phyloP scores from a whole-genome alignment of 2,329 filamentous ascomycete genomes.

The Aspergillus sp. region DNA sequence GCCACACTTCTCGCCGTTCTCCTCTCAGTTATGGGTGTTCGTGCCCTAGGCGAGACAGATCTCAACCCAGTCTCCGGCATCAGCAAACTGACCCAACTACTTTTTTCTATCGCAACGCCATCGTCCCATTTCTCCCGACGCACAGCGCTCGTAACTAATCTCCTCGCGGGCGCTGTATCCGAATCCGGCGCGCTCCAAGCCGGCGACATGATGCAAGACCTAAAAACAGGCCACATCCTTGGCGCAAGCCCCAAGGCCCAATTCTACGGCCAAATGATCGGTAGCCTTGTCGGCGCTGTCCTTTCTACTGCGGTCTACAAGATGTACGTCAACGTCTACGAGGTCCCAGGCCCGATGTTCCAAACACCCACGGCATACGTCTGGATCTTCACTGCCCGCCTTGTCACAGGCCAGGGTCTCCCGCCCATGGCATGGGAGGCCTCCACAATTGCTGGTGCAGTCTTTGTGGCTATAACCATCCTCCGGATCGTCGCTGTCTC shows the following conservation, averaged over 20 bases:
- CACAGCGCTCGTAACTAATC: conserved; percentile 83
- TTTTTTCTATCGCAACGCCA: conserved; percentile 89
- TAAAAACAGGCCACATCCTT: conserved; percentile 92
- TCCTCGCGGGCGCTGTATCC: conserved; percentile 86
- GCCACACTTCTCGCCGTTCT: conserved; percentile 82
- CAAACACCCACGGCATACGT: conserved; percentile 94
- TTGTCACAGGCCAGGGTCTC: conserved; percentile 87
- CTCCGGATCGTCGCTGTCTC: conserved; percentile 60
- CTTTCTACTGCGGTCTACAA: conserved; percentile 85
- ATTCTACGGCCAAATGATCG: conserved; percentile 95
- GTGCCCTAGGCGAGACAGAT: conserved; percentile 76
- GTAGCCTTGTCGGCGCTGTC: conserved; percentile 80
- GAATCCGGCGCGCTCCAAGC: conserved; percentile 88
- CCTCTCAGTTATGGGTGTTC: conserved; percentile 64
- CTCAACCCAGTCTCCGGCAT: conserved; percentile 96
- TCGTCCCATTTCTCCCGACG: conserved; percentile 75
- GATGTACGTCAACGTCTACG: conserved; percentile 86
- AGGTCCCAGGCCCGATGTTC: conserved; percentile 84
- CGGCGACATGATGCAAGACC: conserved; percentile 93
- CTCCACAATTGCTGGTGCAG: conserved; percentile 68
- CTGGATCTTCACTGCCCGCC: conserved; percentile 92
- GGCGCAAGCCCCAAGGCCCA: conserved; percentile 91
- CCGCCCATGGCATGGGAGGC: conserved; percentile 81
- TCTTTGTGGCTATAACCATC: conserved; percentile 72
- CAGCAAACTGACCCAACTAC: conserved; percentile 90